Base-by-base conservation (phyloP, 331 rosid genomes). In the Prunus yedoensis region DNA sequence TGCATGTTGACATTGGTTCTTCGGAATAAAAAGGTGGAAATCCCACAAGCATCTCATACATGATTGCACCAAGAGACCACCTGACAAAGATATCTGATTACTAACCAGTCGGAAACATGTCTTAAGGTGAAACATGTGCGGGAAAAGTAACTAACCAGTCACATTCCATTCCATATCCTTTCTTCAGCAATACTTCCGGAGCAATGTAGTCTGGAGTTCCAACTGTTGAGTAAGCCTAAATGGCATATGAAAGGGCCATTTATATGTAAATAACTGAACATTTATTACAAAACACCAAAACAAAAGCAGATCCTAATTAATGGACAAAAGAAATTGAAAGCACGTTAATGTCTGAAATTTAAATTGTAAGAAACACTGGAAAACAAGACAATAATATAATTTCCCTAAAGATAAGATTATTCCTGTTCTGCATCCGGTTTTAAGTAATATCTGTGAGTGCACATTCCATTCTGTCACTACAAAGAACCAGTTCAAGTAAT, bases 11-110 rank as follows among this genome's bases (percentile, higher is more conserved):
- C 92, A 92, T 88, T 32, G 97, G 96, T 68, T 92, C 97, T 21
- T 92, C 92, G 25, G 97, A 92, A 78, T 92, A 92, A 79, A 92
- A 92, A 38, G 97, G 97, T 10, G 97, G 97, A 70, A 70, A 92
- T 43, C 97, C 97, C 65, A 92, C 96, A 61, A 92, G 96, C 97
- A 92, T 92, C 83, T 92, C 97, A 60, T 90, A 92, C 97, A 90
- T 92, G 69, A 90, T 92, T 71, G 97, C 96, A 27, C 97, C 97
- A 17, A 92, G 88, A 84, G 97, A 92, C 97, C 97, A 92, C 97
- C 97, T 92, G 76, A 76, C 51, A 71, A 1, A 61, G 38, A 59
- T 46, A 54, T 51, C 54, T 35, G 15, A 67, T 84, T 52, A 74
- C 63, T 27, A 23, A 71, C 11, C 43, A 38, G 43, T 38, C 43